Evolutionary conservation across 805 yeast species (phyloP), one percentile per base, ranked within the genome.

Genomic region (Tetrapisispora fleetii): DNA sequence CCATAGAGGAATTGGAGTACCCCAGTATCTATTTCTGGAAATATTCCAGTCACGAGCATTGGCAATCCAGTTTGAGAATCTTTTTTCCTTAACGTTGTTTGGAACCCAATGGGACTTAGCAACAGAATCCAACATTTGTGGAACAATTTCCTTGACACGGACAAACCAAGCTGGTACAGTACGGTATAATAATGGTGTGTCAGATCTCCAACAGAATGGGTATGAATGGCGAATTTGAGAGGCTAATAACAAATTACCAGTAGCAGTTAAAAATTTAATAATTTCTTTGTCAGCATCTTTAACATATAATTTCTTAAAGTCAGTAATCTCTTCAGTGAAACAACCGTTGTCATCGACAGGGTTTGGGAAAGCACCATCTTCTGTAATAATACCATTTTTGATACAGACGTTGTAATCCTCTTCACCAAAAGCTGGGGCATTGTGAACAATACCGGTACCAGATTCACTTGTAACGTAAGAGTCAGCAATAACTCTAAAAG

Each of bases 191-290:
- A 93, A 80, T 48, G 99, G 99, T 30, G 99, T 93, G 66, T 93
- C 99, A 3, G 98, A 91, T 79, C 99, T 85, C 99, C 99, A 93
- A 75, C 99, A 93, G 84, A 93, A 93, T 61, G 99, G 99, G 70
- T 93, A 93, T 68, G 95, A 84, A 77, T 93, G 99, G 72, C 82
- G 81, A 57, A 90, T 76, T 75, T 93, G 98, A 40, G 87, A 73
- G 50, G 81, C 83, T 40, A 80, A 77, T 55, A 93, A 73, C 36
- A 93, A 57, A 56, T 83, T 78, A 46, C 95, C 98, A 37, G 74
- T 67, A 47, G 80, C 85, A 51, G 93, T 85, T 65, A 93, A 75
- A 54, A 78, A 71, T 70, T 88, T 90, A 68, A 93, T 88, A 65
- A 93, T 91, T 61, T 79, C 76, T 59, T 88, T 81, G 70, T 93